Base-by-base conservation (phyloP, 2,329 filamentous ascomycete species). In the Alternaria viburni region DNA sequence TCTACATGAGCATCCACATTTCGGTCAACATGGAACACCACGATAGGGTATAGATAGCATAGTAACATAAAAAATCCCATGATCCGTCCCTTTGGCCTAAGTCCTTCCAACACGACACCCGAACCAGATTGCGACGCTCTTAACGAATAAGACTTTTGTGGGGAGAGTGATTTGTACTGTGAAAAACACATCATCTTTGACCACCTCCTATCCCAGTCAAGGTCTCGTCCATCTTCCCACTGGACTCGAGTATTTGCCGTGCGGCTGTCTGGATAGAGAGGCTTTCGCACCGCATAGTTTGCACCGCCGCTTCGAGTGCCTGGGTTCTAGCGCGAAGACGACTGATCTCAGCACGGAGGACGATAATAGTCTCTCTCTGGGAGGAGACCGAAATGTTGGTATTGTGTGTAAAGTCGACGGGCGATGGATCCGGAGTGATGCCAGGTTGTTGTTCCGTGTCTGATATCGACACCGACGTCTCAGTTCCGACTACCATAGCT, bases 311-410 rank as follows among this genome's bases (percentile, higher is more conserved):
- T 51, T 79, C 75, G 5, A 79, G 59, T 5, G 55, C 61, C 21
- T 74, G 73, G 3, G 73, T 78, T 15, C 75, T 69, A 6, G 71
- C 66, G n/a, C 76, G 68, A 10, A 79, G 65, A 23, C 75, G 67
- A 26, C 65, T 62, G 23, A 79, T 70, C 50, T 79, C 76, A n/a
- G 68, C 67, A 12, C 75, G 69, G 7, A 79, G 70, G 10, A 77
- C 76, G 21, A 70, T 74, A 15, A 79, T 69, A 1, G 74, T 76
- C 47, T 76, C 74, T 19, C 63, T 46, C 36, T 73, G 66, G 3
- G 71, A 66, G 26, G 64, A 54, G 28, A 36, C 52, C 25, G 5
- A 32, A 59, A 17, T 64, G 62, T 21, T 41, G 15, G 47, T 45
- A 17, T 6, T 50, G n/a, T 54, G 13, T 8, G 49, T 52, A 13